A percentile compares a stretch with the other conserved stretches of the same genome.
phyloP scores from a whole-genome alignment of 139 green algal species.

The Chloropicon primus region DNA sequence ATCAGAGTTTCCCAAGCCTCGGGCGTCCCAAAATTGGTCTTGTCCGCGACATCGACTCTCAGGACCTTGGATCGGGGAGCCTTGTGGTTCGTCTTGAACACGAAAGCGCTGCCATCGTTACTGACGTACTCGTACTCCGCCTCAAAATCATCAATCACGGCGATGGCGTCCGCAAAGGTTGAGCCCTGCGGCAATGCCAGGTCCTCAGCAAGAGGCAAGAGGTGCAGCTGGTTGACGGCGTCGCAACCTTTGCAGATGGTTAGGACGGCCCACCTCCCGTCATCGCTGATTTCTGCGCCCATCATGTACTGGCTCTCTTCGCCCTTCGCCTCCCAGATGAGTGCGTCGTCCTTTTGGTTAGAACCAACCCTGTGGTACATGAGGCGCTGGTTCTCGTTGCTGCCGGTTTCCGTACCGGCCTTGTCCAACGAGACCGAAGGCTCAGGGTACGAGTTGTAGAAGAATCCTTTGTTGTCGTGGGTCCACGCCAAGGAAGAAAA shows the following conservation, averaged over 20 bases:
- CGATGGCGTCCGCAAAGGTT: background rate
- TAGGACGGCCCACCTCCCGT: conserved; percentile 57
- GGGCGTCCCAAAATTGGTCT: background rate
- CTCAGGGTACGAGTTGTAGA: conserved; percentile 65
- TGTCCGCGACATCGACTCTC: conserved; percentile 5
- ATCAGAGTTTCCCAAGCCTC: background rate
- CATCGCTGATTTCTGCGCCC: conserved; percentile 53
- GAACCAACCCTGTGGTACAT: conserved; percentile 73
- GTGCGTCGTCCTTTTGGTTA: conserved; percentile 45
- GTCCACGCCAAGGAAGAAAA: conserved; percentile 72
- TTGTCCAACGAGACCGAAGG: background rate
- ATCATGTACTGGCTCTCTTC: conserved; percentile 45
- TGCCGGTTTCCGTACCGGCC: conserved; percentile 66
- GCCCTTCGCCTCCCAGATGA: conserved; percentile 28
- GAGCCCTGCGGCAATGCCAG: background rate
- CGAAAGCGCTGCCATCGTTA: conserved; percentile 61
- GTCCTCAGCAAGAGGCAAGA: background rate
- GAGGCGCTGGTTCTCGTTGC: conserved; percentile 57
- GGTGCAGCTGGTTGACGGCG: background rate
- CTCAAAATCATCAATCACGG: conserved; percentile 70
- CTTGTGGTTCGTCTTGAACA: conserved; percentile 67
- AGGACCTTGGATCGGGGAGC: conserved; percentile 62
- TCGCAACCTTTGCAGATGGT: conserved; percentile 54
- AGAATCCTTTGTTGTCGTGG: conserved; percentile 76
- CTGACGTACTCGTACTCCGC: conserved; percentile 57